Base-by-base conservation (phyloP, 768 basidiomycete species). In the Leccinum sublutescens region DNA sequence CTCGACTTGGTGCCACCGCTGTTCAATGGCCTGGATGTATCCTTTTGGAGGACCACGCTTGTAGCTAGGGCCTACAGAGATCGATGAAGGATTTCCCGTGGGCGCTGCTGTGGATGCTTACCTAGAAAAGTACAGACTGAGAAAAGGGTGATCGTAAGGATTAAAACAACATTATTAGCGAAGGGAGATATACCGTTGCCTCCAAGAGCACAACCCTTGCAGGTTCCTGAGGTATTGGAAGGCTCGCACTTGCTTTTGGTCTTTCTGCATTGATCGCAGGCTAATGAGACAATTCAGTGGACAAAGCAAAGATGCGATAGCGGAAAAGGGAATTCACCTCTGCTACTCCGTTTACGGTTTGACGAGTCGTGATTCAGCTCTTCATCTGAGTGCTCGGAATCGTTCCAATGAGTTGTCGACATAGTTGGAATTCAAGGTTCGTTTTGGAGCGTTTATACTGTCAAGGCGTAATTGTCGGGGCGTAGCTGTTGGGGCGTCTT, bases 1-100 rank as follows among this genome's bases (percentile, higher is more conserved):
- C 73, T 95, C 94, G 65, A 95, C 89, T 69, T 94, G 90, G 66
- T 95, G 93, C 85, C 93, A 89, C 66, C 93, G 76, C 59, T 91
- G 89, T 75, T 95, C 93, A 54, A 95, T 93, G 40, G 93, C 93
- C 71, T 94, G 90, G 52, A 95, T 94, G 71, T 95, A 95, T 19
- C 93, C 93, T 68, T 92, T 92, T 6, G 91, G 90, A 10, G 89
- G 89, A 10, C 92, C 93, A 9, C 92, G 86, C 68, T 89, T 89
- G 71, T 87, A 88, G 67, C 87, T 89, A 0, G 88, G 88, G 49
- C 87, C 89, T 91, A 56, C 14, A 49, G 31, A 53, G 57, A 45
- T 57, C 56, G 40, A 23, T 59, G 3, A 55, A 29, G n/a, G 43
- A 14, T 50, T 25, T 50, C 45, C 29, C 23, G 25, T 38, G 9